Evolutionary conservation across 371 early-diverging fungal genomes (phyloP).

Genomic region (Haplosporangium sp.): DNA sequence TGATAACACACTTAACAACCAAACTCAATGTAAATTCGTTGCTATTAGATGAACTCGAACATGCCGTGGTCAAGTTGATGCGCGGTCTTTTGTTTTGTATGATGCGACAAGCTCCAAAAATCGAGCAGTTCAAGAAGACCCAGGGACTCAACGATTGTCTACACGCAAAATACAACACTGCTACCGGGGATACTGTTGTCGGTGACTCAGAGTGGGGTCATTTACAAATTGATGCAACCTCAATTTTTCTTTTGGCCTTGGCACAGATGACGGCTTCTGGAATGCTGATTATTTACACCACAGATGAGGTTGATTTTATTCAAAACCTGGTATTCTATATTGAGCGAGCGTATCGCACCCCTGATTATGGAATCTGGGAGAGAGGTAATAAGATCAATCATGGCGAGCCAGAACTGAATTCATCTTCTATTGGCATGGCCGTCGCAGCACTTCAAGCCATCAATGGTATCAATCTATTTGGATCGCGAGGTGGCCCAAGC

Average conservation of each 20-base stretch:
- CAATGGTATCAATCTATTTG: constrained; percentile 90
- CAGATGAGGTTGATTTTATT: constrained; percentile 91
- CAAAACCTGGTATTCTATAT: constrained; percentile 93
- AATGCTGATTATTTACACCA: constrained; percentile 79
- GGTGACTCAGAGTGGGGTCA: constrained; percentile 89
- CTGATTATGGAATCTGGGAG: constrained; percentile 94
- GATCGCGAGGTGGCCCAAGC: constrained; percentile 81
- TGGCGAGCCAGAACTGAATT: constrained; percentile 89
- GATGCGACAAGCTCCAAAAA: constrained; percentile 90
- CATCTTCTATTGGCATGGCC: constrained; percentile 91
- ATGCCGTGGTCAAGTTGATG: constrained; percentile 88
- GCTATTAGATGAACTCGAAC: constrained; percentile 81
- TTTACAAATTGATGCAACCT: constrained; percentile 87
- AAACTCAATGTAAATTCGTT: neutral
- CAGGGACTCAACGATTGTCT: constrained; percentile 77
- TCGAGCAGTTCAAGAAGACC: constrained; percentile 85
- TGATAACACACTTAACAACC: too few relatives aligned
- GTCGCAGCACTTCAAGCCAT: constrained; percentile 90
- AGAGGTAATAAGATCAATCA: constrained; percentile 93
- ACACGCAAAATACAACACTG: constrained; percentile 92
- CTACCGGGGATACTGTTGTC: constrained; percentile 89
- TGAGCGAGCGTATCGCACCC: constrained; percentile 79
- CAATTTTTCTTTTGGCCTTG: constrained; percentile 80
- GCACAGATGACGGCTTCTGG: constrained; percentile 92
- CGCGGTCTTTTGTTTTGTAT: constrained; percentile 83